These are phyloP conservation scores for Clarireedia hainanense DNA, from an alignment of 2,329 filamentous ascomycete genomes.

Conservation along the genomic window DNA sequence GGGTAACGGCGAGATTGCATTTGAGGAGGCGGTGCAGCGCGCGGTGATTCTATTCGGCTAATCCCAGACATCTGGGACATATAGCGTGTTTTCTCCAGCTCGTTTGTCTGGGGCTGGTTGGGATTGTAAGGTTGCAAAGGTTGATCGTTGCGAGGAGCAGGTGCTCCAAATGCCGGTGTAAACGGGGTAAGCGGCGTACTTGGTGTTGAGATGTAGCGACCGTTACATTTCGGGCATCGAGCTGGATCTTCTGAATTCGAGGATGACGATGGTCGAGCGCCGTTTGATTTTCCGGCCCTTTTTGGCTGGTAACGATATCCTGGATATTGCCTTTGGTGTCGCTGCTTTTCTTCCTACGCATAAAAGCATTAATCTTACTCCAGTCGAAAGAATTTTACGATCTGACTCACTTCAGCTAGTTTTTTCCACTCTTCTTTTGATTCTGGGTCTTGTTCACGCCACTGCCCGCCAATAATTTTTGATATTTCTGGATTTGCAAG, in stretches of 20 bases:
- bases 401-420: conserved; percentile 63
- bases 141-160: conserved; percentile 14
- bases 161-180: conserved; percentile 17
- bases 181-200: conserved; percentile 28
- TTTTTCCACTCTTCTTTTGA: conserved; percentile 81
- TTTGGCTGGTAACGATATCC: conserved; percentile 86
- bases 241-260: conserved; percentile 40
- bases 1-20: conserved; percentile 16
- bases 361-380: not conserved
- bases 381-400: not conserved
- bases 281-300: conserved; percentile 26
- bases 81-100: conserved; percentile 18
- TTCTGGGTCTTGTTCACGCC: conserved; percentile 67
- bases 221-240: conserved; percentile 64
- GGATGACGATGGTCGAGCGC: conserved; percentile 20
- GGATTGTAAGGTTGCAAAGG: conserved; percentile 17
- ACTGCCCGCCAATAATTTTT: conserved; percentile 87
- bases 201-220: conserved; percentile 33
- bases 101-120: conserved; percentile 10
- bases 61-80: conserved; percentile 17
- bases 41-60: conserved; percentile 23
- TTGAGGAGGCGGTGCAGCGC: conserved; percentile 16
- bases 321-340: conserved; percentile 84
- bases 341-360: conserved; percentile 71
- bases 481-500: conserved; percentile 93